A percentile compares a stretch with the other conserved stretches of the same genome.
phyloP scores from a whole-genome alignment of 2,329 filamentous ascomycete species.

The Tolypocladium ophioglossoides region DNA sequence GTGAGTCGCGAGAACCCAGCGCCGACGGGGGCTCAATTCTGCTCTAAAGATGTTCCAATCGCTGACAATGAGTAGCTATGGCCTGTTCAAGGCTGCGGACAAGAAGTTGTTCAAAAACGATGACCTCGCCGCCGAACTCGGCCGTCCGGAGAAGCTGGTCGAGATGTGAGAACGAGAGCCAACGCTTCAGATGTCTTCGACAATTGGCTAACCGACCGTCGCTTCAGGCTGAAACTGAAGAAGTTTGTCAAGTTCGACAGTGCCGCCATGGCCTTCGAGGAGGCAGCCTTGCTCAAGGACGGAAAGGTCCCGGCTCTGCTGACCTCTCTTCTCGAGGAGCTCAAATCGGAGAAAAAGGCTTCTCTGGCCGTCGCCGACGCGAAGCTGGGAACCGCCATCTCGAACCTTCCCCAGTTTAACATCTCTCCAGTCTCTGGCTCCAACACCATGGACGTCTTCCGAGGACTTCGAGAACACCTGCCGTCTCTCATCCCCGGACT shows the following conservation, averaged over 20 bases:
- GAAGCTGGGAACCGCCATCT: constrained; percentile 84
- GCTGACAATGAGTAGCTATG: constrained; percentile 58
- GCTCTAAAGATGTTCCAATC: neutral
- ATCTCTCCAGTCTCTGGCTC: constrained; percentile 65
- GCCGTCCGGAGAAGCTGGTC: constrained; percentile 73
- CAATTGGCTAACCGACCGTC: neutral
- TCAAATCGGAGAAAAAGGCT: constrained; percentile 97
- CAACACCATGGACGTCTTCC: constrained; percentile 68
- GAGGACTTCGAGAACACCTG: constrained; percentile 85
- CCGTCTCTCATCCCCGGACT: constrained; percentile 85
- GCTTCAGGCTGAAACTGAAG: constrained; percentile 79
- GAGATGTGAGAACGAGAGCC: constrained; percentile 57
- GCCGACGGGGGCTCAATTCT: neutral
- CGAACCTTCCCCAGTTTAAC: constrained; percentile 79
- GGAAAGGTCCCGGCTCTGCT: constrained; percentile 91
- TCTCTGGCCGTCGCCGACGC: constrained; percentile 89
- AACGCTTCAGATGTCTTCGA: neutral
- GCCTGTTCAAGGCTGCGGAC: constrained; percentile 95
- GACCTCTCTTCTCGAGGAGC: constrained; percentile 67
- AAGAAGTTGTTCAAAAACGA: constrained; percentile 94
- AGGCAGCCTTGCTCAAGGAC: constrained; percentile 79
- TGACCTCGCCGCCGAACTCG: constrained; percentile 63
- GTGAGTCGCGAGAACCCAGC: constrained; percentile 30
- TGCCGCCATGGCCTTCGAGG: constrained; percentile 79
- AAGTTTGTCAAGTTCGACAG: constrained; percentile 97